phyloP scores from a whole-genome alignment of 768 basidiomycete species.

The Lanmaoa rubissima region DNA sequence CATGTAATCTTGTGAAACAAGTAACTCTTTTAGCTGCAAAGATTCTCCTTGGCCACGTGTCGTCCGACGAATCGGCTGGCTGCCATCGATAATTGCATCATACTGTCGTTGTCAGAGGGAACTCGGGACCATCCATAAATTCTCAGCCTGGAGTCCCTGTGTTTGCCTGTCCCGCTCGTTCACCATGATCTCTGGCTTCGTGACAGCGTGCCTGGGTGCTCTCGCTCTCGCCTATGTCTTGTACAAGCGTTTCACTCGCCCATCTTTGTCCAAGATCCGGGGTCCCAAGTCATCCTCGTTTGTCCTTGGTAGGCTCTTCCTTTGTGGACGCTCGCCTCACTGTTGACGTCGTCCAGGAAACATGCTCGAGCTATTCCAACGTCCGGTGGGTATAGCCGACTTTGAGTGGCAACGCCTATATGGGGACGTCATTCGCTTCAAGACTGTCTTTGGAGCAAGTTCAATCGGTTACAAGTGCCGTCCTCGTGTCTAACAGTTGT shows the following conservation, averaged over 20 bases:
- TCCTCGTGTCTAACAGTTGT: conserved; percentile 4
- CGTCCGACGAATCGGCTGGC: conserved; percentile 2
- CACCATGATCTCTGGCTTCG: conserved; percentile 10
- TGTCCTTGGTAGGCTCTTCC: conserved; percentile 10
- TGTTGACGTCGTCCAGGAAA: conserved; percentile 28
- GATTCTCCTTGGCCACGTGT: neutral
- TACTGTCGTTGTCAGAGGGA: conserved; percentile 5
- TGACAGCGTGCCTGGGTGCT: conserved; percentile 1
- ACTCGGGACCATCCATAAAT: conserved; percentile 1
- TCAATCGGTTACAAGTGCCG: neutral
- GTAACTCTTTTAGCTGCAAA: neutral
- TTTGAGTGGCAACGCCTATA: conserved; percentile 32
- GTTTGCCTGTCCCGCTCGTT: neutral
- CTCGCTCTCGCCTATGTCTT: conserved; percentile 7
- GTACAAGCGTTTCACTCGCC: neutral
- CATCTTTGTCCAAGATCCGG: conserved; percentile 15
- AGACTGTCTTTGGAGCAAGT: conserved; percentile 27
- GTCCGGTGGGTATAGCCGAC: conserved; percentile 25
- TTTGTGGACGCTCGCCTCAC: conserved; percentile 9
- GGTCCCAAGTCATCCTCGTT: conserved; percentile 26
- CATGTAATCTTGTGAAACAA: conserved; percentile 4
- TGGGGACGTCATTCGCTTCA: conserved; percentile 30
- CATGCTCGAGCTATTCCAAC: conserved; percentile 28
- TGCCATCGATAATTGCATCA: neutral
- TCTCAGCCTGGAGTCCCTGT: neutral